phyloP scores from a whole-genome alignment of 1,284 basidiomycete species.

The Ustilago shanxiensis region DNA sequence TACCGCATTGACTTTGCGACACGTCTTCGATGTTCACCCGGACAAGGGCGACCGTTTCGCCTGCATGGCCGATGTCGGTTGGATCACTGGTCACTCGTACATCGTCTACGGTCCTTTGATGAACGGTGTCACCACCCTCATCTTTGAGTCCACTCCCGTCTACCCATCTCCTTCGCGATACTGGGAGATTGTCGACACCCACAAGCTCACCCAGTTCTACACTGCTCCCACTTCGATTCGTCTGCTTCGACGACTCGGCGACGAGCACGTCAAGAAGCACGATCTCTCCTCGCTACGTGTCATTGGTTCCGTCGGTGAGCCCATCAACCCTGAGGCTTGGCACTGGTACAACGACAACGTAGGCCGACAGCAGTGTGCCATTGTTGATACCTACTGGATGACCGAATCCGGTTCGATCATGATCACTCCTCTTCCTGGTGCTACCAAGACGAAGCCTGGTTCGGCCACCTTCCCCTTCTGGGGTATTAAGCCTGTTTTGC shows the following conservation, averaged over 20 bases:
- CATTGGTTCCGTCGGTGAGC: slow-evolving; percentile 93
- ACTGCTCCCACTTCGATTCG: slow-evolving; percentile 77
- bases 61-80: slow-evolving; percentile 99
- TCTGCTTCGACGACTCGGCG: slow-evolving; percentile 87
- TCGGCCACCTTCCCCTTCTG: slow-evolving; percentile 98
- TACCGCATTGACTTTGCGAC: slow-evolving; percentile 91
- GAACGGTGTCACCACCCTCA: slow-evolving; percentile 89
- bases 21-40: slow-evolving; percentile 93
- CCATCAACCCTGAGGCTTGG: slow-evolving; percentile 99
- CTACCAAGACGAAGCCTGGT: slow-evolving; percentile 94
- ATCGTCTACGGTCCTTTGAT: slow-evolving; percentile 95
- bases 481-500: slow-evolving; percentile 87
- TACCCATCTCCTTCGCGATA: slow-evolving; percentile 96
- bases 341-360: slow-evolving; percentile 98
- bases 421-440: slow-evolving; percentile 94
- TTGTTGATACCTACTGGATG: slow-evolving; percentile 84
- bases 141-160: slow-evolving; percentile 97
- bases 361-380: slow-evolving; percentile 87
- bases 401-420: slow-evolving; percentile 97
- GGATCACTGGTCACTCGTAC: slow-evolving; percentile 99
- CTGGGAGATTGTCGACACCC: slow-evolving; percentile 94
- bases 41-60: slow-evolving; percentile 78
- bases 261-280: slow-evolving; percentile 85
- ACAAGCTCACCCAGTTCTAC: slow-evolving; percentile 81
- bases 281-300: slow-evolving; percentile 88